Percentiles rank a stretch among this genome's conserved stretches.
Evolutionary conservation across 1,284 basidiomycete genomes (phyloP).

Genomic region (Fomitiporia mediterranea): DNA sequence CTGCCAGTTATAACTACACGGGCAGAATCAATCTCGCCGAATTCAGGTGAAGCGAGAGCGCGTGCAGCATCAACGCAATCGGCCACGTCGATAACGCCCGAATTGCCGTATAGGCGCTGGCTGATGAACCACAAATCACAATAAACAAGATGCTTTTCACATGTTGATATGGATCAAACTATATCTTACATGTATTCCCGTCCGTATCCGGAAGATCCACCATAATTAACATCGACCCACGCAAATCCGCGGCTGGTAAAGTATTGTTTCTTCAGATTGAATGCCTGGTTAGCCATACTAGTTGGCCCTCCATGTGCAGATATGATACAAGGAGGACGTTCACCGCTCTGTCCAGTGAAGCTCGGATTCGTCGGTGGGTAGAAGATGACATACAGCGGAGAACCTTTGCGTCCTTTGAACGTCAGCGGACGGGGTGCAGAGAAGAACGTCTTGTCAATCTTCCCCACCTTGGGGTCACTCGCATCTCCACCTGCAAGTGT

Average conservation of each 20-base stretch:
- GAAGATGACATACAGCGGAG: conserved; percentile 51
- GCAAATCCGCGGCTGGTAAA: conserved; percentile 64
- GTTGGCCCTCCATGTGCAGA: conserved; percentile 69
- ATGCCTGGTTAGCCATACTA: conserved; percentile 35
- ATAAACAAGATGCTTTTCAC: too few relatives aligned
- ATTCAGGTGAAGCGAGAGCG: conserved; percentile 39
- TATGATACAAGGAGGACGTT: conserved; percentile 62
- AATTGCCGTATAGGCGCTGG: conserved; percentile 52
- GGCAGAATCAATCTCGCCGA: conserved; percentile 47
- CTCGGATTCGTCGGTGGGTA: conserved; percentile 59
- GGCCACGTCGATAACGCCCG: conserved; percentile 63
- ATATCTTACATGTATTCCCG: conserved; percentile 43
- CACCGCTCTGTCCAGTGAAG: conserved; percentile 43
- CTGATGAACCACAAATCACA: conserved; percentile 25
- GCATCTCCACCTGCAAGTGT: conserved; percentile 22
- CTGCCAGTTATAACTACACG: conserved; percentile 58
- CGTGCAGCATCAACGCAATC: conserved; percentile 54
- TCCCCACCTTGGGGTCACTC: not conserved
- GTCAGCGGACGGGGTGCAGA: conserved; percentile 45
- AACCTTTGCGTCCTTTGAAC: conserved; percentile 35
- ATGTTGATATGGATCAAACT: too few relatives aligned
- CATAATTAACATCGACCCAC: conserved; percentile 61
- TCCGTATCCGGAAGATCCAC: conserved; percentile 65
- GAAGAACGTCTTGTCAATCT: conserved; percentile 27
- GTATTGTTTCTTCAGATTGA: conserved; percentile 53